Evolutionary conservation across 2,329 filamentous ascomycete species (phyloP).

Genomic region (Ramularia endophylla): DNA sequence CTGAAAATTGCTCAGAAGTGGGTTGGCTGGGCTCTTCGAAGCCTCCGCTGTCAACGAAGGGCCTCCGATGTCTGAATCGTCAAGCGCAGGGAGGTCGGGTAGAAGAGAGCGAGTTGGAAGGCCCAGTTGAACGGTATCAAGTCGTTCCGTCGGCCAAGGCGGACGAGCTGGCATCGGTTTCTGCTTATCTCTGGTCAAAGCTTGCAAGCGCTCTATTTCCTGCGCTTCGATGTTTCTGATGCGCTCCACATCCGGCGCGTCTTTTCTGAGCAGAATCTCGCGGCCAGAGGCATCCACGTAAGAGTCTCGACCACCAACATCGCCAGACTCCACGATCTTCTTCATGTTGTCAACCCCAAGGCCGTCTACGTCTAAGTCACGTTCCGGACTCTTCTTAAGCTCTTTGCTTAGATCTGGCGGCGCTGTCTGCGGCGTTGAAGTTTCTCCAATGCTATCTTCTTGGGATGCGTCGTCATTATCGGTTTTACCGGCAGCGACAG

Average conservation of each 20-base stretch:
- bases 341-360: constrained; percentile 69
- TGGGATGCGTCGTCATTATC: too few relatives aligned
- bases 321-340: constrained; percentile 31
- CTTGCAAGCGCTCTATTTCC: constrained; percentile 28
- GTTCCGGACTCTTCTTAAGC: constrained; percentile 29
- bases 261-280: constrained; percentile 64
- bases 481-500: too few relatives aligned
- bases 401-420: constrained; percentile 9
- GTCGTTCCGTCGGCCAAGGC: constrained; percentile 38
- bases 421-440: too few relatives aligned
- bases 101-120: constrained; percentile 64
- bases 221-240: constrained; percentile 33
- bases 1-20: constrained; percentile 59
- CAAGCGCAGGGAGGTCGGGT: constrained; percentile 60
- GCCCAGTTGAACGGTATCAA: constrained; percentile 61
- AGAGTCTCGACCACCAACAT: constrained; percentile 37
- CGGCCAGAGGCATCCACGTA: constrained; percentile 53
- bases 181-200: constrained; percentile 29
- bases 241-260: constrained; percentile 59
- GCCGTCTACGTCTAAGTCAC: constrained; percentile 71
- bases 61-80: constrained; percentile 79
- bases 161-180: constrained; percentile 25
- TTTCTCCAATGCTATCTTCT: too few relatives aligned
- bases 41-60: constrained; percentile 54
- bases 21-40: constrained; percentile 40